These are phyloP conservation scores for Emmonsia crescens DNA, from an alignment of 2,329 filamentous ascomycete species.

Conservation along the genomic window DNA sequence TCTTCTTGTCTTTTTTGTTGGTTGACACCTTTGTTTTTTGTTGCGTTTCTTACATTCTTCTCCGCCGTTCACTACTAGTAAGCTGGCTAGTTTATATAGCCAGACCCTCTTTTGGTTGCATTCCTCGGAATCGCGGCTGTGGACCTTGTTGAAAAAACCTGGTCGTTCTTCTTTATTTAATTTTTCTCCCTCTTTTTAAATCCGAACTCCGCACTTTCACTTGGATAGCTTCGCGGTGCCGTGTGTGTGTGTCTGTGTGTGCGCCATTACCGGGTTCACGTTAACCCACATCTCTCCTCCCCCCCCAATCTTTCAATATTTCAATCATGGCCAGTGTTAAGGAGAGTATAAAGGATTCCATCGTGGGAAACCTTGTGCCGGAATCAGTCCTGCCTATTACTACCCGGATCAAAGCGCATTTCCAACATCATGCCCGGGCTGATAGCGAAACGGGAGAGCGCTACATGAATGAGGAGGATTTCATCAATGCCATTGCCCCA, in stretches of 20 bases:
- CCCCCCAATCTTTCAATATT: neutral
- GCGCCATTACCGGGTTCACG: neutral
- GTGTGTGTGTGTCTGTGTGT: neutral
- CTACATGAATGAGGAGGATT: slow-evolving; percentile 74
- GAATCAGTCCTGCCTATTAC: slow-evolving; percentile 50
- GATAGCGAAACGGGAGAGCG: slow-evolving; percentile 66
- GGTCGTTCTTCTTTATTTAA: neutral
- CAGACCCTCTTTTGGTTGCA: neutral
- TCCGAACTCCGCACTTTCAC: neutral
- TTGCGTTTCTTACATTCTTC: neutral
- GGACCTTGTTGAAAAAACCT: neutral
- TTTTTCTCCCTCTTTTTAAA: neutral
- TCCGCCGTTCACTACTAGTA: neutral
- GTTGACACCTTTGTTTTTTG: neutral
- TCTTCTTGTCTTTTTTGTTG: neutral
- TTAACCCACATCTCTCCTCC: neutral
- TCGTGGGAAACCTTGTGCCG: slow-evolving; percentile 50
- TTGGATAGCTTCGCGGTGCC: neutral
- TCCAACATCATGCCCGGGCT: slow-evolving; percentile 63
- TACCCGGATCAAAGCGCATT: slow-evolving; percentile 62
- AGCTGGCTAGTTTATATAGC: neutral
- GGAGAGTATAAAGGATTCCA: slow-evolving; percentile 66
- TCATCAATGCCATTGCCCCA: slow-evolving; percentile 82
- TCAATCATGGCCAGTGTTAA: slow-evolving; percentile 43
- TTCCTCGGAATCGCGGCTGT: neutral